A percentile compares a stretch with the other conserved stretches of the same genome.
Conservation (phyloP, 1,284 basidiomycete genomes). For the Cutaneotrichosporon dermatis region DNA sequence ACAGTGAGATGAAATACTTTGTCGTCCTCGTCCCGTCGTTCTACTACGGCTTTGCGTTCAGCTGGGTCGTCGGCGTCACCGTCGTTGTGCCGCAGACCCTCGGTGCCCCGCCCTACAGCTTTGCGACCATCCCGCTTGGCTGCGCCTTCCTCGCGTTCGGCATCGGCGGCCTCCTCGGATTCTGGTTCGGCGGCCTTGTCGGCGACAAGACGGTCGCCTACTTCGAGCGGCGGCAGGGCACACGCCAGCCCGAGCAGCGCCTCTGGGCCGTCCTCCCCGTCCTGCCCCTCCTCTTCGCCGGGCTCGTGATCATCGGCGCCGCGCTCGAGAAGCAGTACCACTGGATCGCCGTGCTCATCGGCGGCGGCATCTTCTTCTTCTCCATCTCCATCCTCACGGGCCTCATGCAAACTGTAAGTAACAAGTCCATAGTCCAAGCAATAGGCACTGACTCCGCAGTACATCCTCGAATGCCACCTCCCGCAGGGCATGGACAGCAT, state of each 20-base stretch:
- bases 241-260: conserved; percentile 45
- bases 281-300: conserved; percentile 33
- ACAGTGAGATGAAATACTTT: conserved; percentile 18
- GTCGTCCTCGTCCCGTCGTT: conserved; percentile 33
- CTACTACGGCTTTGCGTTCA: conserved; percentile 41
- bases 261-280: conserved; percentile 33
- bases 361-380: conserved; percentile 42
- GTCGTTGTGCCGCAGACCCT: conserved; percentile 43
- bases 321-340: conserved; percentile 29
- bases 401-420: conserved; percentile 20
- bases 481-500: conserved; percentile 39
- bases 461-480: conserved; percentile 37
- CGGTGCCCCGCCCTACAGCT: conserved; percentile 39
- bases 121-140: conserved; percentile 36
- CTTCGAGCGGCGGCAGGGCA: conserved; percentile 29
- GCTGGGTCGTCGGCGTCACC: conserved; percentile 43
- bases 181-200: conserved; percentile 40
- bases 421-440: too few species aligned
- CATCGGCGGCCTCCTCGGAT: conserved; percentile 41
- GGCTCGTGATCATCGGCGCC: conserved; percentile 38
- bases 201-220: conserved; percentile 40
- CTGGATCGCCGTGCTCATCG: conserved; percentile 44
- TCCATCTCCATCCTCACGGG: conserved; percentile 32
- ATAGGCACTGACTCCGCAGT: not conserved
- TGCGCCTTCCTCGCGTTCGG: conserved; percentile 40